Evolutionary conservation across 495 filamentous ascomycete species (phyloP), one percentile per base, ranked within the genome.

Genomic region (Hypoxylon rickii): DNA sequence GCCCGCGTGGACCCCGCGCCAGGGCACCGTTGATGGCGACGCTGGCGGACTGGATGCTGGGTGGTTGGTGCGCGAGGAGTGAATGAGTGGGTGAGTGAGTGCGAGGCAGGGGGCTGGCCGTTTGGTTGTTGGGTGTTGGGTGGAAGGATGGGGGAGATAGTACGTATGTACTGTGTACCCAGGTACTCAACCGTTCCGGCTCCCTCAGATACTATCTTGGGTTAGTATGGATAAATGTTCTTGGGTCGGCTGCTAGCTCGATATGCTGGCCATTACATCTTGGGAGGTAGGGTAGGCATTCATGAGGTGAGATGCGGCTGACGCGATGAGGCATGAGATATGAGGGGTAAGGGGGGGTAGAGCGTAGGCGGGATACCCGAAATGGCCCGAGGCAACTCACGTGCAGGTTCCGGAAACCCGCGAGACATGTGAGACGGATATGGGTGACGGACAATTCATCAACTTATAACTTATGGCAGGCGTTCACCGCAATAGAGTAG

Each of bases 1-100:
- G 51, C 73, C 78, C 24, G 82, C 70, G 17, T 98, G 94, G 83
- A 71, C 60, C 53, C 70, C 73, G 44, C 84, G 78, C 33, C 40
- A 70, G 66, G 65, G 59, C 17, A 57, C 53, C n/a, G 68, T 51
- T 1, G 52, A 17, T 22, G 55, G 53, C 37, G 26, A 36, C 5
- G 20, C 52, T 1, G 71, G 70, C 11, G 48, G 34, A n/a, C 29
- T 76, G 66, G 63, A 2, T 44, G 51, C 17, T 77, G 76, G 74
- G 68, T 77, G 37, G 64, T 76, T n/a, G 51, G 69, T 53, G 57
- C 39, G 3, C 54, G 39, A 59, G 15, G 17, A n/a, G 26, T 11
- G 4, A 29, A 4, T 10, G 24, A 4, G 24, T 10, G 24, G 4
- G 24, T 29, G 24, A 4, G 24, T 10, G 24, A 4, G 24, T 10